Percentiles rank a stretch among this genome's conserved stretches.
Conservation (phyloP, 805 yeast species). For the Candida incommunis region DNA sequence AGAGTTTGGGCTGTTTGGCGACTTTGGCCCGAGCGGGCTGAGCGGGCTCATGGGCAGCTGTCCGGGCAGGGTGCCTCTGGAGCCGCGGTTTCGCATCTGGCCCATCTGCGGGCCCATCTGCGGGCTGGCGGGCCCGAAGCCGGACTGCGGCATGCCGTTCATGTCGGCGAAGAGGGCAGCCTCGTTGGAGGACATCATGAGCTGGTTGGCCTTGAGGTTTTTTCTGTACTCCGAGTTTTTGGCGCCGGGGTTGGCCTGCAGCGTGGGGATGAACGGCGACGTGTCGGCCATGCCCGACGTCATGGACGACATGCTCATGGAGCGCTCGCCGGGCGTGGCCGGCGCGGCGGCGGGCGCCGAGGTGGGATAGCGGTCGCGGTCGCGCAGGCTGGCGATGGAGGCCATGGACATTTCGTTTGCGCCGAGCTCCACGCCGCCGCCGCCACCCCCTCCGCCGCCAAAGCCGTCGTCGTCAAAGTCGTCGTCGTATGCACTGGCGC, state of each 20-base stretch:
- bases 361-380: slow-evolving; percentile 23
- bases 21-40: slow-evolving; percentile 10
- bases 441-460: slow-evolving; percentile 13
- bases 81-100: slow-evolving; percentile 3
- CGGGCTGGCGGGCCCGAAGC: slow-evolving; percentile 4
- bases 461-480: slow-evolving; percentile 16
- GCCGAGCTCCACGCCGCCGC: slow-evolving; percentile 11
- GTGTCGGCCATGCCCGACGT: slow-evolving; percentile 18
- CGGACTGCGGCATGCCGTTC: not conserved
- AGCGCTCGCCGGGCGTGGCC: slow-evolving; percentile 8
- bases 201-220: slow-evolving; percentile 11
- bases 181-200: slow-evolving; percentile 4
- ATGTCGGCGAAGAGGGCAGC: not conserved
- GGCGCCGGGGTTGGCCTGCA: slow-evolving; percentile 6
- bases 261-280: slow-evolving; percentile 22
- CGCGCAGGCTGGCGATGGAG: slow-evolving; percentile 15
- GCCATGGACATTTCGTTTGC: slow-evolving; percentile 11
- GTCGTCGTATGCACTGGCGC: slow-evolving; percentile 8
- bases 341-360: slow-evolving; percentile 4
- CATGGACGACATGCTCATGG: slow-evolving; percentile 20
- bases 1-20: not conserved
- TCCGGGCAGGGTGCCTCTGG: slow-evolving; percentile 11
- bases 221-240: slow-evolving; percentile 10
- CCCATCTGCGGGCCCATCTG: slow-evolving; percentile 1
- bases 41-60: slow-evolving; percentile 6